These are phyloP conservation scores for Penicillium simplicissimum DNA, from an alignment of 495 filamentous ascomycete genomes.

Conservation along the genomic window DNA sequence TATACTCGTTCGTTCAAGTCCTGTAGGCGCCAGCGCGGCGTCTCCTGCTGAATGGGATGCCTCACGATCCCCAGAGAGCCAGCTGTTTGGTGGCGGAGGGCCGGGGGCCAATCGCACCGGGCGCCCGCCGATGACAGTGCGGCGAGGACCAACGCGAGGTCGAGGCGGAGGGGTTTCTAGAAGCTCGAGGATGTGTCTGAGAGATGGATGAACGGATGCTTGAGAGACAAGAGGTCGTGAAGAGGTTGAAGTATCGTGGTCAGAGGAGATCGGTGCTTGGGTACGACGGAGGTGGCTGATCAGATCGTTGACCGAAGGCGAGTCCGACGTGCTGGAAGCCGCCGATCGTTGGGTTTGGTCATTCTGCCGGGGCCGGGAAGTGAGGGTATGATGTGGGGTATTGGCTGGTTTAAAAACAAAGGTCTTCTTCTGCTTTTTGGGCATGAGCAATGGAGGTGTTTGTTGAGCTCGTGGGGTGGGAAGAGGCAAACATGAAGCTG, in stretches of 20 bases:
- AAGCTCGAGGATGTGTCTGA: slow-evolving; percentile 64
- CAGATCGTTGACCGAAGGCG: slow-evolving; percentile 49
- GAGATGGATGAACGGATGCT: slow-evolving; percentile 54
- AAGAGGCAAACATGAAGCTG: slow-evolving; percentile 7
- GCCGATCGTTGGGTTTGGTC: slow-evolving; percentile 25
- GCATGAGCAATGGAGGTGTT: slow-evolving; percentile 35
- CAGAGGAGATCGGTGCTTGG: slow-evolving; percentile 31
- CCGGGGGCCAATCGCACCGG: slow-evolving; percentile 58
- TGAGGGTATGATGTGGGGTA: slow-evolving; percentile 43
- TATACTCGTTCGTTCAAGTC: slow-evolving; percentile 18
- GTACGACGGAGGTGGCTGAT: slow-evolving; percentile 52
- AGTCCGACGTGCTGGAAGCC: slow-evolving; percentile 22
- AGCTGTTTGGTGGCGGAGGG: slow-evolving; percentile 71
- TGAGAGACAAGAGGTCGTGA: slow-evolving; percentile 22
- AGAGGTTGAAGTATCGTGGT: slow-evolving; percentile 18
- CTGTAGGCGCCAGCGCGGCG: neutral
- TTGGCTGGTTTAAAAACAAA: slow-evolving; percentile 36
- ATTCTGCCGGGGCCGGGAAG: slow-evolving; percentile 34
- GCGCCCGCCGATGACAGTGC: slow-evolving; percentile 39
- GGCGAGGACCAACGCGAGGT: slow-evolving; percentile 55
- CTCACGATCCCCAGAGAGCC: slow-evolving; percentile 50
- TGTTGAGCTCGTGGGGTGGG: slow-evolving; percentile 2
- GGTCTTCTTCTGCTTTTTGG: slow-evolving; percentile 46
- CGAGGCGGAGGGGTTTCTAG: slow-evolving; percentile 68
- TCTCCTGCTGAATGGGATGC: neutral